phyloP scores from a whole-genome alignment of 1,284 basidiomycete genomes.

The Ceratobasidium sp. region DNA sequence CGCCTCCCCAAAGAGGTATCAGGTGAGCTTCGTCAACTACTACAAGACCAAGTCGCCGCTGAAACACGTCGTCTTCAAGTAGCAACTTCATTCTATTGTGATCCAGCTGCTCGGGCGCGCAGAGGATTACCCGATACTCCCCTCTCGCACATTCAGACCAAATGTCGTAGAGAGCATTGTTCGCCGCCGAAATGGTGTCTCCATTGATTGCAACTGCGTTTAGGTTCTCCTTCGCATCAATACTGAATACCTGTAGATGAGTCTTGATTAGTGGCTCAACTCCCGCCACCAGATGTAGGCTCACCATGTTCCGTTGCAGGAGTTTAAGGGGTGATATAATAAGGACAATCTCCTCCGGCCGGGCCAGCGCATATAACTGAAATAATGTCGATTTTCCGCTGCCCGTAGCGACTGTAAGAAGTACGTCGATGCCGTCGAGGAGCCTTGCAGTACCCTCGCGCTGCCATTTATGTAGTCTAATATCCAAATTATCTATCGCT shows the following conservation, averaged over 20 bases:
- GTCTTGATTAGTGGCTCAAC: too few relatives aligned
- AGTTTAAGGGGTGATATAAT: not conserved
- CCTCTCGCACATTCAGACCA: constrained; percentile 13
- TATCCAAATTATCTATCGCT: not conserved
- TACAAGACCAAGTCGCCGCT: not conserved
- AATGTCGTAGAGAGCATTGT: not conserved
- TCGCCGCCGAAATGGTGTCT: not conserved
- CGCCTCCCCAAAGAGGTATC: constrained; percentile 2
- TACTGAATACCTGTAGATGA: too few relatives aligned
- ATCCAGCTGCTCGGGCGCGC: constrained; percentile 1
- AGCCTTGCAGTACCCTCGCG: not conserved
- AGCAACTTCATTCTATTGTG: not conserved
- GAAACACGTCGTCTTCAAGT: not conserved
- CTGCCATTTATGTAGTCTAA: not conserved
- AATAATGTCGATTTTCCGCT: not conserved
- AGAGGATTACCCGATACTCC: not conserved
- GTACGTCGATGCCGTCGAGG: not conserved
- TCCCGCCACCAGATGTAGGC: too few relatives aligned
- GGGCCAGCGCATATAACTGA: not conserved
- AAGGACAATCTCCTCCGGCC: not conserved
- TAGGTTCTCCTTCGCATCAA: too few relatives aligned
- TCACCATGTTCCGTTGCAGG: not conserved
- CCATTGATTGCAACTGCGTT: constrained; percentile 7
- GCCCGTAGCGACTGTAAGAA: not conserved
- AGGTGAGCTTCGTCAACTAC: constrained; percentile 11